Conservation (phyloP, 1,284 basidiomycete species). For the Chalciporus piperatoides region DNA sequence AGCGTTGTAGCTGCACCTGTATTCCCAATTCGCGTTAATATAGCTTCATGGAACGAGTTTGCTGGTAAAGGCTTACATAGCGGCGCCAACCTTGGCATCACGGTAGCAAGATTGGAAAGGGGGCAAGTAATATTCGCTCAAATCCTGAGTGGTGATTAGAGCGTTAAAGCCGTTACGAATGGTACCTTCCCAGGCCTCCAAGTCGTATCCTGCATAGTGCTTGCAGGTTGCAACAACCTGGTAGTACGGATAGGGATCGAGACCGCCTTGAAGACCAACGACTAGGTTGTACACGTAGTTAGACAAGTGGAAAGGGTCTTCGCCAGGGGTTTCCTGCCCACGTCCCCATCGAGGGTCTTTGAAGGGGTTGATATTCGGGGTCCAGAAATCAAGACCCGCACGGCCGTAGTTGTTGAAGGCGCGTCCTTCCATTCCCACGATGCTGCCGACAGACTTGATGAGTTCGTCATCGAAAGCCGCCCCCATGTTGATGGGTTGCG, state of each 20-base stretch:
- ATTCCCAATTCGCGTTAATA: not conserved
- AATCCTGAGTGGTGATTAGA: constrained; percentile 49
- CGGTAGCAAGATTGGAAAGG: constrained; percentile 55
- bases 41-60: not conserved
- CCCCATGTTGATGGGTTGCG: constrained; percentile 84
- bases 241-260: constrained; percentile 47
- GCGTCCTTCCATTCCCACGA: constrained; percentile 53
- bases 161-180: constrained; percentile 49
- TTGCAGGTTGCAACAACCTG: constrained; percentile 56
- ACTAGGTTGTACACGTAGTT: constrained; percentile 54
- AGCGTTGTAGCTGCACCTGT: constrained; percentile 52
- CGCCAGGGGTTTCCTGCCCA: constrained; percentile 58
- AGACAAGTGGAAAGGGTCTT: constrained; percentile 51
- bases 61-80: constrained; percentile 37
- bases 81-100: constrained; percentile 52
- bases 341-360: constrained; percentile 60
- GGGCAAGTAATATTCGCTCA: constrained; percentile 53
- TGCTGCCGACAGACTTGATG: constrained; percentile 43
- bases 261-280: constrained; percentile 52
- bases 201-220: constrained; percentile 55
- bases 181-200: constrained; percentile 52
- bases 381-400: constrained; percentile 53
- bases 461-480: constrained; percentile 75
- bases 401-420: constrained; percentile 52
- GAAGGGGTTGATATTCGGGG: constrained; percentile 60